A percentile compares a stretch with the other conserved stretches of the same genome.
Evolutionary conservation across 192 early-diverging fungal genomes (phyloP).

Genomic region (Fimicolochytrium jonesii): DNA sequence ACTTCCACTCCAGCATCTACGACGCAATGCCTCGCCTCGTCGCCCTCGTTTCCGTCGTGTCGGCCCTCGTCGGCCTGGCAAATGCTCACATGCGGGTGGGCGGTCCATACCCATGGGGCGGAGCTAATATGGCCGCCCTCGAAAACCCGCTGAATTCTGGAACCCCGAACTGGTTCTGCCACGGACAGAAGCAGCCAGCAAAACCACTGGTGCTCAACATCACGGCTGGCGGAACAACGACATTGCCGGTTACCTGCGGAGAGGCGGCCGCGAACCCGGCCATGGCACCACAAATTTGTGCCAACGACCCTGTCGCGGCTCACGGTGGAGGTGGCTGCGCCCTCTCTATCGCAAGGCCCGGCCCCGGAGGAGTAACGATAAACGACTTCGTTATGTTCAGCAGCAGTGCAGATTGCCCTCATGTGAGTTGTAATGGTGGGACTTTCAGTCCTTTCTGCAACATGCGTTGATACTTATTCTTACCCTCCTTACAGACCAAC

Average conservation of each 20-base stretch:
- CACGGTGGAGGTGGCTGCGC: conserved; percentile 27
- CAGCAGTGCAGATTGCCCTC: conserved; percentile 14
- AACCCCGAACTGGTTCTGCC: conserved; percentile 25
- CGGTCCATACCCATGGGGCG: no score
- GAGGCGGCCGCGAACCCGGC: conserved; percentile 6
- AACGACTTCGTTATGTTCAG: conserved; percentile 20
- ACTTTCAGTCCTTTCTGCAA: no score
- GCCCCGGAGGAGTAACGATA: no score
- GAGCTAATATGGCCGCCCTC: no score
- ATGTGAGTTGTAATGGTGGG: no score
- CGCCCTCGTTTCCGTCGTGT: no score
- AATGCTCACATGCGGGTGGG: no score
- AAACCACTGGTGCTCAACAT: background rate
- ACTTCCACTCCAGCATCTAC: no score
- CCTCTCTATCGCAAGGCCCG: conserved; percentile 5
- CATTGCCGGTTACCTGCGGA: conserved; percentile 12
- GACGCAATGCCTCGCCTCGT: no score
- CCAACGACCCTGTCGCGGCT: conserved; percentile 4
- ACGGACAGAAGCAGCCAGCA: conserved; percentile 18
- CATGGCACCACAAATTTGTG: conserved; percentile 14
- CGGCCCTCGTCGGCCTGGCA: no score
- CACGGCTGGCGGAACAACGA: conserved; percentile 3
- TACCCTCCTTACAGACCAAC: no score
- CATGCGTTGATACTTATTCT: no score
- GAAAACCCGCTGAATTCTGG: conserved; percentile 15